Base-by-base conservation (phyloP, 1,139 yeast species). In the Nadsonia commutata region DNA sequence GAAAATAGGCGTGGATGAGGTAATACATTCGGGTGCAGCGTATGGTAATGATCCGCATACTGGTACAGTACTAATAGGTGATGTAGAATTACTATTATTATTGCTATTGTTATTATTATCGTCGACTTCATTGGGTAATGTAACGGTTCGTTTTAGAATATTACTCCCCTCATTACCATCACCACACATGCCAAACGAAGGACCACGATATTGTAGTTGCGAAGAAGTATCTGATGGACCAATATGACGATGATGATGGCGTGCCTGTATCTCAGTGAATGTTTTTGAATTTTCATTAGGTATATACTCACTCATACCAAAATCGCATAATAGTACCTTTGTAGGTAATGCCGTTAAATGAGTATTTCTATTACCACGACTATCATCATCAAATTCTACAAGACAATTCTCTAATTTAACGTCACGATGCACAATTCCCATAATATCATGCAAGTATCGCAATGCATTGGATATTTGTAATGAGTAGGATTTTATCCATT, bases 21-120 rank as follows among this genome's bases (percentile, higher is more conserved):
- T 65, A 43, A 86, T 65, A 31, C 85, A 66, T 56, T 88, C 95
- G 0, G 97, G 97, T 0, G 95, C 74, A 0, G 95, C 95, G 57
- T 85, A 88, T 0, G 96, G 96, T 36, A 88, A 66, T 1, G 95
- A 85, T 0, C 97, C 97, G 46, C 85, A 82, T 55, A 64, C 52
- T 21, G 54, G 33, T 7, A 22, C 27, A 11, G 27, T 22, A n/a
- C n/a, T n/a, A n/a, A n/a, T n/a, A 7, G 27, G 11, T 27, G 33
- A 13, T 16, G 33, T 16, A 4, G n/a, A 13, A 9, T 13, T 13
- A 13, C 16, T 27, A 5, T 27, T 13, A 8, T 20, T 16, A 19
- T 31, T 31, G 17, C 21, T 20, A n/a, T 16, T 27, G 31, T 23
- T 42, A 7, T 7, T 17, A 6, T 37, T 19, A 1, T 36, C 17